phyloP scores from a whole-genome alignment of 495 filamentous ascomycete species.

The Tuber umbilicatum region DNA sequence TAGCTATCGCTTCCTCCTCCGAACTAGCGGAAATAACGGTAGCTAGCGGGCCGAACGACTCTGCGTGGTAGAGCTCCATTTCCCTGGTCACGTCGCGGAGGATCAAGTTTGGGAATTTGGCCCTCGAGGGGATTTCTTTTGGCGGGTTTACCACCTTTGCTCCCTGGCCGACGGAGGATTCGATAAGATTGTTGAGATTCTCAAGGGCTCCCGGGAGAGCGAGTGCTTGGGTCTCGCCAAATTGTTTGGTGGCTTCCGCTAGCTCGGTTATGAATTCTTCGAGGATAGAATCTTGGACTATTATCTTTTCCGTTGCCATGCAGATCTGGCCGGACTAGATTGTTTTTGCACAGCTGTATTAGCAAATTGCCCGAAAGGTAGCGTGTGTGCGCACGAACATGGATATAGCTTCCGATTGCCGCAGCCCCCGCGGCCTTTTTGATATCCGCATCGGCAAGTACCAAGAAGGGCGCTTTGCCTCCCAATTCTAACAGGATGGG shows the following conservation, averaged over 20 bases:
- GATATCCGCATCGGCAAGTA: constrained; percentile 61
- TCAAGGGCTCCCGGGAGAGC: constrained; percentile 56
- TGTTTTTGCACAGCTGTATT: neutral
- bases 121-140: constrained; percentile 47
- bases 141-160: constrained; percentile 54
- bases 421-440: constrained; percentile 52
- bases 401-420: constrained; percentile 51
- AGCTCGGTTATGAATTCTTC: constrained; percentile 60
- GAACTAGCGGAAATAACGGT: constrained; percentile 50
- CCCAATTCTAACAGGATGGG: constrained; percentile 64
- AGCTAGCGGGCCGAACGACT: constrained; percentile 78
- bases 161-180: constrained; percentile 62
- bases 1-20: constrained; percentile 64
- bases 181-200: constrained; percentile 62
- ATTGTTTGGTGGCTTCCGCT: constrained; percentile 50
- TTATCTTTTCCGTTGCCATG: constrained; percentile 83
- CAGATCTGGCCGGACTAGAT: constrained; percentile 70
- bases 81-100: constrained; percentile 62
- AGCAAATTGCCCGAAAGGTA: neutral
- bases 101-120: constrained; percentile 65
- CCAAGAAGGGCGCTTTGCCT: constrained; percentile 59
- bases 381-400: constrained; percentile 29
- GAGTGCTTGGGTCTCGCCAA: constrained; percentile 54
- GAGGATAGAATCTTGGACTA: constrained; percentile 66
- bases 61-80: constrained; percentile 76